A percentile compares a stretch with the other conserved stretches of the same genome.
These are phyloP conservation scores for Funneliformis geosporum DNA, from an alignment of 192 early-diverging fungal genomes.

Conservation along the genomic window DNA sequence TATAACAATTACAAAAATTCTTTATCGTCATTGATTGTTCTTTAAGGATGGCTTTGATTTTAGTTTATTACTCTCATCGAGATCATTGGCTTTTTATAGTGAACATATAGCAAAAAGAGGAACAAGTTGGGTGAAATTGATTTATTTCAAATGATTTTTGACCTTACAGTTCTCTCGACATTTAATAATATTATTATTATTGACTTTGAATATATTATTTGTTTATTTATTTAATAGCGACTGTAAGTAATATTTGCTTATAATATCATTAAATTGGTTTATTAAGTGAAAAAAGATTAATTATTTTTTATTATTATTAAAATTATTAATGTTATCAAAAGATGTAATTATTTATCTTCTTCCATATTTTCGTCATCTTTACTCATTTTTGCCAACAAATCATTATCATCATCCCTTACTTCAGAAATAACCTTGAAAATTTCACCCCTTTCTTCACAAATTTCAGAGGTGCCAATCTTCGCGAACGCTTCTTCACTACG, in stretches of 20 bases:
- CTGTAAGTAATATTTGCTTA: not conserved
- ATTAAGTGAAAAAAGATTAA: not conserved
- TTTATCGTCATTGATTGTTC: not conserved
- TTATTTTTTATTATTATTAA: not conserved
- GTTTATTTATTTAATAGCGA: too few relatives aligned
- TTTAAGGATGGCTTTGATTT: not conserved
- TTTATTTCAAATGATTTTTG: not conserved
- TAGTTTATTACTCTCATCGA: not conserved
- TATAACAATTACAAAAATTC: not conserved
- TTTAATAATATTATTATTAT: not conserved
- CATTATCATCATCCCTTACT: conserved; percentile 52
- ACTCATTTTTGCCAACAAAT: conserved; percentile 41
- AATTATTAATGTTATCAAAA: not conserved
- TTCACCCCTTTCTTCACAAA: conserved; percentile 30
- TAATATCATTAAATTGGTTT: not conserved
- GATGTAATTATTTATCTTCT: not conserved
- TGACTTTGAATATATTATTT: too few relatives aligned
- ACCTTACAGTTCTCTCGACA: not conserved
- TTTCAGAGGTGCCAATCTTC: conserved; percentile 12
- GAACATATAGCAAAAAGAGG: not conserved
- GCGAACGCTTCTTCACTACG: conserved; percentile 52
- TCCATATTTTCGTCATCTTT: not conserved
- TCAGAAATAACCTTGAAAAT: conserved; percentile 54
- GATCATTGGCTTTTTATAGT: not conserved
- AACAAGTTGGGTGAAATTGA: not conserved